Evolutionary conservation across 768 basidiomycete species (phyloP).

Genomic region (Naganishia antarctica): DNA sequence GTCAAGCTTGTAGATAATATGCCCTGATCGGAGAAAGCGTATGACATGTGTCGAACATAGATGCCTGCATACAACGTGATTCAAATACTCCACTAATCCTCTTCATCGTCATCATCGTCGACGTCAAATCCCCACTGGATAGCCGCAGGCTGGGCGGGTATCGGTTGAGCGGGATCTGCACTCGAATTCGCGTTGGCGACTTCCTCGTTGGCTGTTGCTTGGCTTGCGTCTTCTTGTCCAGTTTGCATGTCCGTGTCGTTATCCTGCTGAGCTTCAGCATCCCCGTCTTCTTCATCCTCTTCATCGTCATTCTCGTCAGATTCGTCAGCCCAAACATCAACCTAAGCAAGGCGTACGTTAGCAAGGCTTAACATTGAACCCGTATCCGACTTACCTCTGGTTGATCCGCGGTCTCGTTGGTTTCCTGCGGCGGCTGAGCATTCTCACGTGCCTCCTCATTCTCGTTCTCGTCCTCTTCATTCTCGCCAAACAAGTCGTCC

Average conservation of each 20-base stretch:
- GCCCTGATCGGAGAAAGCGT: neutral
- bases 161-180: neutral
- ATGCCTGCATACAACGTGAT: neutral
- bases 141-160: neutral
- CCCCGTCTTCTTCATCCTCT: neutral
- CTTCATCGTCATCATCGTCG: conserved; percentile 20
- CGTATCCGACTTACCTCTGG: neutral
- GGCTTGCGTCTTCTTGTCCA: neutral
- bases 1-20: conserved; percentile 33
- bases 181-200: neutral
- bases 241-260: too few relatives aligned
- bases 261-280: too few relatives aligned
- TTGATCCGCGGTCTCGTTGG: neutral
- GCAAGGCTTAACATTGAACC: neutral
- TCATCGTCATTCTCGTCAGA: conserved; percentile 4
- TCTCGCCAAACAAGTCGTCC: conserved; percentile 16
- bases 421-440: neutral
- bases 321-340: conserved; percentile 12
- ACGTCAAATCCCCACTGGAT: conserved; percentile 8
- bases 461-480: conserved; percentile 10
- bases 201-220: neutral
- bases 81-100: neutral
- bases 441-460: neutral
- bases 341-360: neutral
- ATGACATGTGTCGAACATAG: too few relatives aligned